Percentiles rank a stretch among this genome's conserved stretches.
phyloP scores from a whole-genome alignment of 495 filamentous ascomycete genomes.

The Aspergillus homomorphus region DNA sequence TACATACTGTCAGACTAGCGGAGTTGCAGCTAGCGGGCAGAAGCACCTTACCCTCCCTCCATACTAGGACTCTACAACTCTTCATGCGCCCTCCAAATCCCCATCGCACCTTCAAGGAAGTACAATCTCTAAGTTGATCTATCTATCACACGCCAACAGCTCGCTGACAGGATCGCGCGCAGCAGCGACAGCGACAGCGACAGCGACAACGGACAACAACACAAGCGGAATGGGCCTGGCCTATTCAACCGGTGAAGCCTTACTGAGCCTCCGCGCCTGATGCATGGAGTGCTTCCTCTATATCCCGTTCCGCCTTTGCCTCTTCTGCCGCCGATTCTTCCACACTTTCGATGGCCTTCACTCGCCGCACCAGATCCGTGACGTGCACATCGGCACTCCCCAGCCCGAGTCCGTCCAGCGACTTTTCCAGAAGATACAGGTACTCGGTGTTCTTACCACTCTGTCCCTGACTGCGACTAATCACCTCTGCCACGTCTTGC shows the following conservation, averaged over 20 bases:
- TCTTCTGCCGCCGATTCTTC: constrained; percentile 32
- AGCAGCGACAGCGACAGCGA: too few species aligned
- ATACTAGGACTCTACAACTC: too few species aligned
- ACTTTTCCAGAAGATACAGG: constrained; percentile 74
- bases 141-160: too few species aligned
- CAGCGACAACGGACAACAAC: too few species aligned
- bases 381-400: constrained; percentile 87
- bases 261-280: constrained; percentile 25
- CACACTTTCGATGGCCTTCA: constrained; percentile 39
- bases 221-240: too few species aligned
- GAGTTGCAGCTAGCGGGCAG: too few species aligned
- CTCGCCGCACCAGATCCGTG: constrained; percentile 46
- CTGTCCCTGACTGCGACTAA: constrained; percentile 70
- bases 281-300: constrained; percentile 29
- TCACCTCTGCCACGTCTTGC: constrained; percentile 78
- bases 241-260: constrained; percentile 16
- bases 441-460: constrained; percentile 94
- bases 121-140: too few species aligned
- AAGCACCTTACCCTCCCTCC: too few species aligned
- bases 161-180: too few species aligned
- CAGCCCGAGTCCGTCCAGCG: constrained; percentile 67
- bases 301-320: constrained; percentile 36
- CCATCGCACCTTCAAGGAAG: too few species aligned
- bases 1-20: not conserved
- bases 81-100: too few species aligned